These are phyloP conservation scores for Suillus brevipes DNA, from an alignment of 768 basidiomycete genomes.

Conservation along the genomic window DNA sequence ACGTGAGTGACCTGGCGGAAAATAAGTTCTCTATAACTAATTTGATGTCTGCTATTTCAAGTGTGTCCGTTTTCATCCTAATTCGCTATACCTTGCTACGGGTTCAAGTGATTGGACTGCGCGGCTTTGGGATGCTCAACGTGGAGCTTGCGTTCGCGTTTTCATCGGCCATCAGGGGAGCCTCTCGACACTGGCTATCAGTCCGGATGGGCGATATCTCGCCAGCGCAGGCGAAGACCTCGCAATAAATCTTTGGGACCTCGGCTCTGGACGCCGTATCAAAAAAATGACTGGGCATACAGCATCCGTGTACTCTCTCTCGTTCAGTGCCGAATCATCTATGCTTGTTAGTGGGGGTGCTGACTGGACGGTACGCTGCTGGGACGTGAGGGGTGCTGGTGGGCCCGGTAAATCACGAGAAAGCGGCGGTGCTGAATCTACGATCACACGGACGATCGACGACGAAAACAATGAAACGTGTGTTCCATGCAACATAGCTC, in stretches of 20 bases:
- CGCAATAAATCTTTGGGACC: constrained; percentile 94
- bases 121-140: constrained; percentile 97
- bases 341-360: constrained; percentile 88
- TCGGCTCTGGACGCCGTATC: constrained; percentile 90
- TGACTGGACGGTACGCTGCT: constrained; percentile 97
- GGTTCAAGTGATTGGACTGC: constrained; percentile 97
- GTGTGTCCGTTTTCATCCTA: constrained; percentile 97
- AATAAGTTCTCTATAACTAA: neutral
- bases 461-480: constrained; percentile 74
- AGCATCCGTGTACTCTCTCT: constrained; percentile 83
- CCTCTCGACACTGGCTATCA: constrained; percentile 82
- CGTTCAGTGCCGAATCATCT: constrained; percentile 90
- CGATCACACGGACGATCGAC: constrained; percentile 37
- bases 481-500: constrained; percentile 28
- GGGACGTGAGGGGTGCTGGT: constrained; percentile 88
- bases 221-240: constrained; percentile 93
- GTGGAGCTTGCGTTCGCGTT: constrained; percentile 89
- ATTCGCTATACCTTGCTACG: constrained; percentile 95
- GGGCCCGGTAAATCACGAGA: constrained; percentile 61
- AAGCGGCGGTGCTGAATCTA: constrained; percentile 45
- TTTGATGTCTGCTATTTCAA: constrained; percentile 32
- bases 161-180: constrained; percentile 94
- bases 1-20: constrained; percentile 57
- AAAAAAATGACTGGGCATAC: constrained; percentile 97
- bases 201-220: constrained; percentile 91